A percentile compares a stretch with the other conserved stretches of the same genome.
phyloP scores from a whole-genome alignment of 805 yeast species.

The Wickerhamia fluorescens region DNA sequence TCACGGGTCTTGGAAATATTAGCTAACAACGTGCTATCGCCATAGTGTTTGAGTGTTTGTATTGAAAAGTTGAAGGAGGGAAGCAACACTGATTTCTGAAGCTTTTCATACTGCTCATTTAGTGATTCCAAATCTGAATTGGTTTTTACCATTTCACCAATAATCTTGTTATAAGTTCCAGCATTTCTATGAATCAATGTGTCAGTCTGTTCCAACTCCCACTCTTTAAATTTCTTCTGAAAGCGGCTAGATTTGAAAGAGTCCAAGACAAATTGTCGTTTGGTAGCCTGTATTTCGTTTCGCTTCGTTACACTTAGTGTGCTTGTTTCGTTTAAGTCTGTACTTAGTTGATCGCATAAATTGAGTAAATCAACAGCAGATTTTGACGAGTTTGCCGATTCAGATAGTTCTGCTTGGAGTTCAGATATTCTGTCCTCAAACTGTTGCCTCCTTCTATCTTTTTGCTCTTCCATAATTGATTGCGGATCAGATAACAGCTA shows the following conservation, averaged over 20 bases:
- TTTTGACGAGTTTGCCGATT: too few relatives aligned
- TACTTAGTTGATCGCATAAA: too few relatives aligned
- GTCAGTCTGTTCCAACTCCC: conserved; percentile 15
- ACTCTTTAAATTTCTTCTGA: conserved; percentile 22
- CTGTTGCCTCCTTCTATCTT: too few relatives aligned
- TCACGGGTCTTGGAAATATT: conserved; percentile 8
- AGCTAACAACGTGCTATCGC: conserved; percentile 14
- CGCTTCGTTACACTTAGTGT: too few relatives aligned
- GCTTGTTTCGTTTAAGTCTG: too few relatives aligned
- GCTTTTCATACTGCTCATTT: conserved; percentile 16
- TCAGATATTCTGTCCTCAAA: too few relatives aligned
- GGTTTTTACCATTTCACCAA: conserved; percentile 22
- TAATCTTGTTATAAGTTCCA: conserved; percentile 21
- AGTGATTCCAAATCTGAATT: conserved; percentile 17
- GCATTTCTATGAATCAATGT: conserved; percentile 18
- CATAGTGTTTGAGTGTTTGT: conserved; percentile 19
- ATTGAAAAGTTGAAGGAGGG: conserved; percentile 15
- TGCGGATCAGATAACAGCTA: too few relatives aligned
- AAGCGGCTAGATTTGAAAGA: conserved; percentile 27
- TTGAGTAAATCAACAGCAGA: too few relatives aligned
- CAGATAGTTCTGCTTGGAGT: too few relatives aligned
- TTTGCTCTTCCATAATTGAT: too few relatives aligned
- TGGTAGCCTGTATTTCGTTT: too few relatives aligned
- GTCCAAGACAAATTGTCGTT: conserved; percentile 21
- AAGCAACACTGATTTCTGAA: conserved; percentile 9